Base-by-base conservation (phyloP, 768 basidiomycete genomes). In the Asterophora lycoperdoides region DNA sequence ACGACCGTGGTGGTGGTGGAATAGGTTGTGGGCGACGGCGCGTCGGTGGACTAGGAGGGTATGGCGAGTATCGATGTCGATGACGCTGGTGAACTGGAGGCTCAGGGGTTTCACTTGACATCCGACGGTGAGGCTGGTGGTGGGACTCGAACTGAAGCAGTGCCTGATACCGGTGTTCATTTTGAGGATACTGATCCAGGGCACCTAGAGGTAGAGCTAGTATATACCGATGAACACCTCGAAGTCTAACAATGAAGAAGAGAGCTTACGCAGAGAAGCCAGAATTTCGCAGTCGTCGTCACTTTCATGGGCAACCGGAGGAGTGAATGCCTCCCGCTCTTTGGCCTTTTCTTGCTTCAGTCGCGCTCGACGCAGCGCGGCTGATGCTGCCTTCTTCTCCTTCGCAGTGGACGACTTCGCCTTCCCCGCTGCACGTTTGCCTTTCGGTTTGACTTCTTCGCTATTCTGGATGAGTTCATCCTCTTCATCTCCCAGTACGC, bases 1-100 rank as follows among this genome's bases (percentile, higher is more conserved):
- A 80, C 14, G 75, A 77, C 45, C 77, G 69, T 37, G 70, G 70
- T 14, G 70, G 69, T 15, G 60, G 56, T 37, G 64, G 55, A 35
- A 48, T 34, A 30, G 29, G 32, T 40, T 55, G 63, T 17, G 61
- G 57, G 41, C 55, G 54, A 39, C 45, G 17, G 13, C 47, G 46
- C 28, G 33, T 41, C 34, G 44, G 19, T 26, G 44, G 45, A 47
- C 54, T 60, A 33, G 44, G 42, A 19, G 41, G 37, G 37, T 73
- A 74, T 8, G 73, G 73, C 3, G 70, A 66, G 58, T 70, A 71
- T 14, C 71, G 67, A 48, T 61, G 60, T 41, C 58, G 63, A 43
- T 60, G 34, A 23, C 48, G 50, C 7, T 34, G 19, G 37, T 15
- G 15, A 34, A 29, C 9, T 14, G 37, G 41, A 36, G 53, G 17